These are phyloP conservation scores for Helicocarpus griseus DNA, from an alignment of 2,329 filamentous ascomycete species.

Conservation along the genomic window DNA sequence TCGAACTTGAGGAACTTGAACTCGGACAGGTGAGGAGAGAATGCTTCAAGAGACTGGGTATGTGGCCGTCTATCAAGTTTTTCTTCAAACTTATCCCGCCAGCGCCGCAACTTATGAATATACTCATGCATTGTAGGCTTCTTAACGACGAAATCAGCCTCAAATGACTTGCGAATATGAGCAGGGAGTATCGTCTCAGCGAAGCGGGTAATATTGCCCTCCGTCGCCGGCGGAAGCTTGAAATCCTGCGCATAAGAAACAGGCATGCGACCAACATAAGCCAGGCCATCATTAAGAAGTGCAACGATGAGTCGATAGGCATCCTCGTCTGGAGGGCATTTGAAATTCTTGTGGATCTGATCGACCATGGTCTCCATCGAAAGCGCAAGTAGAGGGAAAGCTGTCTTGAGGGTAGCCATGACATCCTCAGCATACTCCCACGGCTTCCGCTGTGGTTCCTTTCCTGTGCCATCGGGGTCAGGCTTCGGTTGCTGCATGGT, in stretches of 20 bases:
- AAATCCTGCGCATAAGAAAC: conserved; percentile 80
- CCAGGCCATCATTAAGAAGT: conserved; percentile 85
- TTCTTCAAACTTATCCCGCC: conserved; percentile 97
- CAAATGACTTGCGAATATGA: conserved; percentile 93
- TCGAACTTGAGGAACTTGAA: conserved; percentile 98
- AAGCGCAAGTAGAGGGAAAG: conserved; percentile 86
- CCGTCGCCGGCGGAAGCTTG: conserved; percentile 79
- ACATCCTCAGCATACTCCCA: conserved; percentile 98
- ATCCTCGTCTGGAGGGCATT: conserved; percentile 96
- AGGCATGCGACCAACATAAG: conserved; percentile 83
- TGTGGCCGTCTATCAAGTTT: conserved; percentile 78
- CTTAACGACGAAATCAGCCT: conserved; percentile 89
- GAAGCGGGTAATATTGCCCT: conserved; percentile 93
- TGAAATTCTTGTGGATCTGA: conserved; percentile 98
- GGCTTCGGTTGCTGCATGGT: not conserved
- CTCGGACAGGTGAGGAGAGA: conserved; percentile 85
- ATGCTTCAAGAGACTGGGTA: conserved; percentile 67
- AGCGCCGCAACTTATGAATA: conserved; percentile 89
- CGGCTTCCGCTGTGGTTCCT: conserved; percentile 58
- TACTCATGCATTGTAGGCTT: conserved; percentile 98
- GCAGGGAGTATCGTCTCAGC: conserved; percentile 90
- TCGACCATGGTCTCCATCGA: conserved; percentile 99
- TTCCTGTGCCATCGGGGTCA: conserved; percentile 9
- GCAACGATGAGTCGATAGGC: conserved; percentile 97
- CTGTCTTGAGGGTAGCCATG: conserved; percentile 89